Evolutionary conservation across 257 asterid species (phyloP), one percentile per base, ranked within the genome.

Genomic region (Pogostemon cablin): DNA sequence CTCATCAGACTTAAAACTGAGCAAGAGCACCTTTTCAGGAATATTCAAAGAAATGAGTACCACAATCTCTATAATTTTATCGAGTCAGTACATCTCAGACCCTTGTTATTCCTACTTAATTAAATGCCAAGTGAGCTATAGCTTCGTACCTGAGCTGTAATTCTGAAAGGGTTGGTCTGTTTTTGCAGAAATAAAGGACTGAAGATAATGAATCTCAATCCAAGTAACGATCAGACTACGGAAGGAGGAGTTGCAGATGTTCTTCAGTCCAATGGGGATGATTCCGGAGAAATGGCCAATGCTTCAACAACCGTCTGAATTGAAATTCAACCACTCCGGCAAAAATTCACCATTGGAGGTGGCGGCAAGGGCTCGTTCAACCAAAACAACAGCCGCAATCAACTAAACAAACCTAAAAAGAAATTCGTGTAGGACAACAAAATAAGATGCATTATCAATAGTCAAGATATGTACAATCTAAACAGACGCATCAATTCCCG

Each of bases 21-120:
- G 77, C 95, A 87, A 69, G 98, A 93, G 86, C 99, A 93, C 84
- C 96, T 91, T 67, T 93, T 93, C 89, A 84, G 99, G 67, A 93
- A 93, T 74, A 89, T 93, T 62, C 98, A 91, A 88, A 86, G 96
- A 84, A 89, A 82, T 70, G 99, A 93, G 73, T 91, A 89, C 86
- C 88, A 78, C 56, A 85, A 79, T 72, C 96, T 93, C 64, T 86
- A 83, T 69, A 79, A 76, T 11, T 93, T 93, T 68, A 90, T 93
- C 81, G 84, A 67, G 99, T 93, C 37, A 76, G 84, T 81, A 42
- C 67, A 53, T 63, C 62, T 59, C 61, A 74, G 72, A 65, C 65
- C 9, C 76, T 42, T 39, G 56, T 46, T 62, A 38, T 53, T 9
- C 52, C 42, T 72, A 12, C 43, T 37, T 34, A 58, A 15, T 4